Conservation (phyloP, 805 yeast genomes). For the Schwanniomyces vanrijiae region DNA sequence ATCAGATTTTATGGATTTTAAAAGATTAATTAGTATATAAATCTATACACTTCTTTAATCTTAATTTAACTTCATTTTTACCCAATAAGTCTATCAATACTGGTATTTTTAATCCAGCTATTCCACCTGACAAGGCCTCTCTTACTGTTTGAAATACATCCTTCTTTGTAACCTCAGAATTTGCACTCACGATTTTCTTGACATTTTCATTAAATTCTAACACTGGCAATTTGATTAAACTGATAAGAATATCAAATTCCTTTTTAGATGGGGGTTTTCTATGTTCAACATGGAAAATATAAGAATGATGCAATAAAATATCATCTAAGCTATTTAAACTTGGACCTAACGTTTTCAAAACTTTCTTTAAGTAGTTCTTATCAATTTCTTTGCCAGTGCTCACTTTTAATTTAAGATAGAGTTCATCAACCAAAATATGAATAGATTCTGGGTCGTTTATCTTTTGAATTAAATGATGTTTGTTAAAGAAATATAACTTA, state of each 20-base stretch:
- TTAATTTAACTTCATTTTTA: conserved; percentile 24
- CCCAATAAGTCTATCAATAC: conserved; percentile 59
- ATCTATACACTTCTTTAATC: conserved; percentile 19
- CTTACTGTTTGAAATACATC: conserved; percentile 59
- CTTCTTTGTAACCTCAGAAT: conserved; percentile 26
- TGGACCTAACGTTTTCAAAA: conserved; percentile 47
- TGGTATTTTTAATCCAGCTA: conserved; percentile 69
- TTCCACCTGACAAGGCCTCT: conserved; percentile 67
- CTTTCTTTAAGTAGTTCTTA: conserved; percentile 23
- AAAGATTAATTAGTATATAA: conserved; percentile 11
- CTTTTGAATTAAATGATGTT: conserved; percentile 54
- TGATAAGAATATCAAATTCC: conserved; percentile 14
- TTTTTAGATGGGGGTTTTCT: conserved; percentile 11
- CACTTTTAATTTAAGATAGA: conserved; percentile 17
- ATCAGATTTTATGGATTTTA: conserved; percentile 34
- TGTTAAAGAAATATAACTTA: conserved; percentile 77
- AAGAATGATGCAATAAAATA: conserved; percentile 45
- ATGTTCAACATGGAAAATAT: conserved; percentile 47
- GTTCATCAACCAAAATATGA: conserved; percentile 33
- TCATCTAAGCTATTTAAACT: conserved; percentile 57
- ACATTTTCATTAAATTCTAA: conserved; percentile 13
- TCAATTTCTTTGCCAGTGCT: conserved; percentile 10
- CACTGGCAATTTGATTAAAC: conserved; percentile 11
- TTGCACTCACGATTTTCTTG: background rate
- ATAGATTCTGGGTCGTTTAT: conserved; percentile 39